These are phyloP conservation scores for Nidula microcarpa DNA, from an alignment of 768 basidiomycete genomes.

Conservation along the genomic window DNA sequence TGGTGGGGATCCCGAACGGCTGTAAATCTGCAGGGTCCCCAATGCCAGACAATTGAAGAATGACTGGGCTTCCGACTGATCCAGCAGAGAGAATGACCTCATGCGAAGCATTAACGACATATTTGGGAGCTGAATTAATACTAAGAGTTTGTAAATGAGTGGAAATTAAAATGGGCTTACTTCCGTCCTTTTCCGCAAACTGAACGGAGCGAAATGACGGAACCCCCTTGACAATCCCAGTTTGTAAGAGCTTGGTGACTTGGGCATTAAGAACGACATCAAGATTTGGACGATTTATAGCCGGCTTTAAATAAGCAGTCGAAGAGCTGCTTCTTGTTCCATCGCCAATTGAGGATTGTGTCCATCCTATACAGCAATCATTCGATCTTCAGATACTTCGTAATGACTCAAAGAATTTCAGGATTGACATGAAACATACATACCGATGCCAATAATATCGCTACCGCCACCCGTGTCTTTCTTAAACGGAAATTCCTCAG, in stretches of 20 bases:
- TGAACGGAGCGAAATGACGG: slow-evolving; percentile 14
- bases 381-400: too few relatives aligned
- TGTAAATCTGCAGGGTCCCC: slow-evolving; percentile 31
- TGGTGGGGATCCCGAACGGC: slow-evolving; percentile 29
- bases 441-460: slow-evolving; percentile 24
- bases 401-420: too few relatives aligned
- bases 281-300: slow-evolving; percentile 27
- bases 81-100: slow-evolving; percentile 37
- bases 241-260: slow-evolving; percentile 22
- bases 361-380: slow-evolving; percentile 18
- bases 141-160: too few relatives aligned
- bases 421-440: not conserved
- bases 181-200: slow-evolving; percentile 7
- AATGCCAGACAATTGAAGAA: slow-evolving; percentile 40
- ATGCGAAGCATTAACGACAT: slow-evolving; percentile 14
- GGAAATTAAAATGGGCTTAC: slow-evolving; percentile 1
- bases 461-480: slow-evolving; percentile 28
- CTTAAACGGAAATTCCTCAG: slow-evolving; percentile 29
- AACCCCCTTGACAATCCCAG: slow-evolving; percentile 8
- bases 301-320: slow-evolving; percentile 26
- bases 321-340: slow-evolving; percentile 34
- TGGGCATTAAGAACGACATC: slow-evolving; percentile 29
- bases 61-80: slow-evolving; percentile 24
- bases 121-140: not conserved
- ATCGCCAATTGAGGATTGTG: slow-evolving; percentile 24